Conservation (phyloP, 2,329 filamentous ascomycete genomes). For the Phaeophleospora eucalypticola region DNA sequence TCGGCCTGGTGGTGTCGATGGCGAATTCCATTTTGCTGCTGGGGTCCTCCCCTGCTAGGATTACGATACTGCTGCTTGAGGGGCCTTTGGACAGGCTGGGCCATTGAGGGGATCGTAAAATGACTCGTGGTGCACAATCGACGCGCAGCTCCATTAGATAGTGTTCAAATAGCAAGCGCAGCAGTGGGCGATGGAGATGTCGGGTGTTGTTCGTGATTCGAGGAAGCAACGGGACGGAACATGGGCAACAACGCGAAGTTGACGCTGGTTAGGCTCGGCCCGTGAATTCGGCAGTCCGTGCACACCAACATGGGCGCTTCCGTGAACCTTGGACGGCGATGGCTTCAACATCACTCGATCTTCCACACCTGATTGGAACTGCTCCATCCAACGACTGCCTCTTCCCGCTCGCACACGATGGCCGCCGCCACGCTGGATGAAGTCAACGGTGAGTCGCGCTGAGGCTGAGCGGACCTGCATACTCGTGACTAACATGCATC, state of each 20-base stretch:
- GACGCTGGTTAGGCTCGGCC: too few relatives aligned
- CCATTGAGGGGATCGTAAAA: background rate
- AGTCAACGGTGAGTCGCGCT: slow-evolving; percentile 29
- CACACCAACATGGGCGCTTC: background rate
- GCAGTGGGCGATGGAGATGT: background rate
- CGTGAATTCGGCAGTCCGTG: background rate
- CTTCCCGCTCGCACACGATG: slow-evolving; percentile 15
- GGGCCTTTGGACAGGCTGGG: background rate
- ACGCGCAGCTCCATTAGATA: background rate
- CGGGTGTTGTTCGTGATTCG: background rate
- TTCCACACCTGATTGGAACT: background rate
- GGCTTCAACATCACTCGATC: background rate
- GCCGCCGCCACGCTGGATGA: slow-evolving; percentile 30
- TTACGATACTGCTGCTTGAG: background rate
- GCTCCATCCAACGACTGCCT: background rate
- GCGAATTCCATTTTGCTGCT: background rate
- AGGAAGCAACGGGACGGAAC: too few relatives aligned
- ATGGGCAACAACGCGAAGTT: too few relatives aligned
- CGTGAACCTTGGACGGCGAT: background rate
- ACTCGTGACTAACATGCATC: too few relatives aligned
- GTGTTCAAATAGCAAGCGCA: background rate
- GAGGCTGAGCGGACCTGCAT: too few relatives aligned
- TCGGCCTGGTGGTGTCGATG: background rate
- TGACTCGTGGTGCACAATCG: background rate
- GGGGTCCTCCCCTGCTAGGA: background rate